Conservation (phyloP, 2,329 filamentous ascomycete species). For the Fusarium phyllophilum region DNA sequence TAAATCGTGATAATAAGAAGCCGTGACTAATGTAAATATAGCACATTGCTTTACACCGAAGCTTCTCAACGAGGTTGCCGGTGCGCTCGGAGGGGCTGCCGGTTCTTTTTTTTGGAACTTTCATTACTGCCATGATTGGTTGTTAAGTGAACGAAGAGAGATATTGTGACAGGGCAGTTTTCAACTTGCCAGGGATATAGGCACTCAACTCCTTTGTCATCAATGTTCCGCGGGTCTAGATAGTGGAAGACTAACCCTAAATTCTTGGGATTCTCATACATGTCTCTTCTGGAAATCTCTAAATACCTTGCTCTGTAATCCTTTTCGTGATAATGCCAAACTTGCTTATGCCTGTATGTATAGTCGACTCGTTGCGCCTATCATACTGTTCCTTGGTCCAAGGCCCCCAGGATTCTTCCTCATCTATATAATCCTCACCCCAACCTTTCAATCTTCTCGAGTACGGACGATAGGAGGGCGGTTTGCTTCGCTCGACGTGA, state of each 20-base stretch:
- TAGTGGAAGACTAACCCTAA: neutral
- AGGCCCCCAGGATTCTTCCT: rapidly evolving
- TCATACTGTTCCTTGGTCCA: neutral
- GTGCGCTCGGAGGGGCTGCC: neutral
- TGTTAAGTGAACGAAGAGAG: rapidly evolving
- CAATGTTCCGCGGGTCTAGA: rapidly evolving
- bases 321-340: neutral
- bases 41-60: neutral
- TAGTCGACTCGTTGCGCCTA: rapidly evolving
- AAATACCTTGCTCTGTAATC: neutral
- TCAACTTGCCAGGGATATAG: neutral
- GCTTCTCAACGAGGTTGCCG: neutral
- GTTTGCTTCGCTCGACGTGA: neutral
- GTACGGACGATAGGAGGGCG: rapidly evolving
- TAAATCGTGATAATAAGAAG: neutral
- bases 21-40: rapidly evolving
- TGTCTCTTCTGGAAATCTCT: rapidly evolving
- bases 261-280: neutral
- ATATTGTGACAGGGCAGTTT: rapidly evolving
- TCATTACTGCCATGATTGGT: neutral
- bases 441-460: neutral
- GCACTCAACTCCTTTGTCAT: neutral
- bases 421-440: neutral
- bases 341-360: neutral
- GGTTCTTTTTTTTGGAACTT: neutral